Evolutionary conservation across 305 asterid genomes (phyloP).

Genomic region (Lippia alba): DNA sequence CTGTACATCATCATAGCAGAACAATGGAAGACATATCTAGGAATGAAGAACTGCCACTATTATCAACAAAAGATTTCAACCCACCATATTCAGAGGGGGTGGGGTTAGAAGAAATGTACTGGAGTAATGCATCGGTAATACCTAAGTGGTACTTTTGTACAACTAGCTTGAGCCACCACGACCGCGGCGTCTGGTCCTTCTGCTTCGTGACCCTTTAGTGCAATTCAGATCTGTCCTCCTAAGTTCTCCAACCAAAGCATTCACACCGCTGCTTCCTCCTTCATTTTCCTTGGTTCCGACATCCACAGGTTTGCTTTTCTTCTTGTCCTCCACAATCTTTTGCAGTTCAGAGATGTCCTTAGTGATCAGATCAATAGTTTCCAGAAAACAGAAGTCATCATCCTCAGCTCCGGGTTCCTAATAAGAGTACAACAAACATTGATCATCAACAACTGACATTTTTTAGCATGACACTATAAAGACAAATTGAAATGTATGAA

Average conservation of each 20-base stretch:
- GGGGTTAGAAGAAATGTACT: slow-evolving; percentile 7
- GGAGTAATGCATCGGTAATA: slow-evolving; percentile 4
- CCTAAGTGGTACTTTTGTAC: slow-evolving; percentile 13
- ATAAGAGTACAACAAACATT: slow-evolving; percentile 25
- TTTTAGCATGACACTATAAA: neutral
- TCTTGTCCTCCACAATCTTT: slow-evolving; percentile 37
- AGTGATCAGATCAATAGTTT: slow-evolving; percentile 54
- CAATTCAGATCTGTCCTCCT: slow-evolving; percentile 24
- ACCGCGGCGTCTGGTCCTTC: neutral
- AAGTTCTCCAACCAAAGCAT: slow-evolving; percentile 28
- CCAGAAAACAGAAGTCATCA: slow-evolving; percentile 41
- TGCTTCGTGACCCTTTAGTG: slow-evolving; percentile 23
- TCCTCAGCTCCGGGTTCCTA: slow-evolving; percentile 46
- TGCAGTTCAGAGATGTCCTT: slow-evolving; percentile 43
- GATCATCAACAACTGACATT: neutral
- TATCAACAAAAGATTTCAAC: slow-evolving; percentile 14
- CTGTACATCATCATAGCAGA: slow-evolving; percentile 14
- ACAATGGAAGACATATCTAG: slow-evolving; percentile 1
- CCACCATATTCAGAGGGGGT: neutral
- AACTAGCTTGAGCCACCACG: slow-evolving; percentile 30
- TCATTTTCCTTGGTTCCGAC: slow-evolving; percentile 18
- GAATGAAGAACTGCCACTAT: neutral
- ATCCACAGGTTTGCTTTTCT: slow-evolving; percentile 29
- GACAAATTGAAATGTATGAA: neutral
- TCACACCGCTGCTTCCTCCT: slow-evolving; percentile 15